Percentiles rank a stretch among this genome's conserved stretches.
phyloP scores from a whole-genome alignment of 164 flowering plant genomes.

The Berberis vulgaris region DNA sequence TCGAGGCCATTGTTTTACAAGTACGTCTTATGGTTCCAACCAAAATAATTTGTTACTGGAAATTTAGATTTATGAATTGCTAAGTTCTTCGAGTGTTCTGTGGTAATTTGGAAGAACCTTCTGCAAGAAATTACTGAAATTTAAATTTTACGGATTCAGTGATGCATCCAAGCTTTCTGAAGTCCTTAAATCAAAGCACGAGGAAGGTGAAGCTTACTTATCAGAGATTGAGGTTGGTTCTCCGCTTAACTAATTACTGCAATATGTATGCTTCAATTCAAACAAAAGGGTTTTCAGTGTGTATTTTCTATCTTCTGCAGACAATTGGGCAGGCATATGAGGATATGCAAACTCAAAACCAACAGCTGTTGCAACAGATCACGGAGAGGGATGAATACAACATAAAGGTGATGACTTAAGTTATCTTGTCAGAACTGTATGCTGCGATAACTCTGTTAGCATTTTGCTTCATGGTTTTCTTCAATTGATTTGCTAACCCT shows the following conservation, averaged over 20 bases:
- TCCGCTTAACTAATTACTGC: neutral
- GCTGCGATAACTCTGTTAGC: neutral
- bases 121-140: neutral
- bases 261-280: neutral
- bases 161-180: conserved; percentile 45
- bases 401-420: conserved; percentile 57
- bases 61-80: too few relatives aligned
- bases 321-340: conserved; percentile 95
- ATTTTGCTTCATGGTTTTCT: neutral
- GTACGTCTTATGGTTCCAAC: too few relatives aligned
- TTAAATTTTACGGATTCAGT: conserved; percentile 32
- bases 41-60: too few relatives aligned
- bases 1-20: too few relatives aligned
- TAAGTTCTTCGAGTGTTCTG: too few relatives aligned
- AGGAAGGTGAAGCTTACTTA: conserved; percentile 80
- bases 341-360: conserved; percentile 94
- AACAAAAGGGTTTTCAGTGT: neutral
- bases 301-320: conserved; percentile 32
- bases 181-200: conserved; percentile 71
- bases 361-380: conserved; percentile 86
- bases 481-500: neutral
- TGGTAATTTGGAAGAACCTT: too few relatives aligned
- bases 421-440: neutral
- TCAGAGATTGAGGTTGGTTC: conserved; percentile 86
- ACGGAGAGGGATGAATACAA: conserved; percentile 98